These are phyloP conservation scores for Ilex paraguariensis DNA, from an alignment of 305 asterid genomes.

Conservation along the genomic window DNA sequence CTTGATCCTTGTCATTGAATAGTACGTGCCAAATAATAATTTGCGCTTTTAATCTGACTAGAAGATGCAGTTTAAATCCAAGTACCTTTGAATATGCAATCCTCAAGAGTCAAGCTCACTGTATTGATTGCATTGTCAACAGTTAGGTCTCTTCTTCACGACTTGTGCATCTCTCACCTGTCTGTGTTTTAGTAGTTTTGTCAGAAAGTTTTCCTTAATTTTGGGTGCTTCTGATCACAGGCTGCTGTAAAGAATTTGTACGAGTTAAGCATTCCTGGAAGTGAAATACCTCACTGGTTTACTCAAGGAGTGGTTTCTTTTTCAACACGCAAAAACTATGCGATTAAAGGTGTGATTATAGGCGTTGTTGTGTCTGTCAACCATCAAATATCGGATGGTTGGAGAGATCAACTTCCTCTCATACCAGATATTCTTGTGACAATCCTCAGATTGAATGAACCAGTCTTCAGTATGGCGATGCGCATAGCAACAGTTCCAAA, in stretches of 20 bases:
- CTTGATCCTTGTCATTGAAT: too few species aligned
- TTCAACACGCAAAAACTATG: constrained; percentile 13
- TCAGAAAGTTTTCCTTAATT: too few species aligned
- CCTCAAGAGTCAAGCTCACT: too few species aligned
- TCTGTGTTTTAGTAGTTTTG: too few species aligned
- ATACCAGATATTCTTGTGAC: constrained; percentile 16
- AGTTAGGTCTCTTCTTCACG: too few species aligned
- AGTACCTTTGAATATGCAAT: too few species aligned
- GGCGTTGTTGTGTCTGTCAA: constrained; percentile 21
- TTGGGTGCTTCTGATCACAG: constrained; percentile 10
- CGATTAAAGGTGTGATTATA: constrained; percentile 16
- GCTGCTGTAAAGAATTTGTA: constrained; percentile 19
- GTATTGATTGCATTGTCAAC: too few species aligned
- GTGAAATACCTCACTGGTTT: constrained; percentile 26
- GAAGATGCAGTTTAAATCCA: too few species aligned
- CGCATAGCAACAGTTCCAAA: constrained; percentile 12
- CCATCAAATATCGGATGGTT: constrained; percentile 10
- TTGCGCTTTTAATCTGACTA: too few species aligned
- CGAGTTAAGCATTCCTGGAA: constrained; percentile 24
- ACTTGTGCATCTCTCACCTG: too few species aligned
- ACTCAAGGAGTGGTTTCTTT: constrained; percentile 14
- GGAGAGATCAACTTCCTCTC: constrained; percentile 15
- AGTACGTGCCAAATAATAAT: too few species aligned
- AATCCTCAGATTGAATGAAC: constrained; percentile 11
- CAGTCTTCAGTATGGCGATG: constrained; percentile 9